Base-by-base conservation (phyloP, 2,329 filamentous ascomycete species). In the Botrytis cinerea region DNA sequence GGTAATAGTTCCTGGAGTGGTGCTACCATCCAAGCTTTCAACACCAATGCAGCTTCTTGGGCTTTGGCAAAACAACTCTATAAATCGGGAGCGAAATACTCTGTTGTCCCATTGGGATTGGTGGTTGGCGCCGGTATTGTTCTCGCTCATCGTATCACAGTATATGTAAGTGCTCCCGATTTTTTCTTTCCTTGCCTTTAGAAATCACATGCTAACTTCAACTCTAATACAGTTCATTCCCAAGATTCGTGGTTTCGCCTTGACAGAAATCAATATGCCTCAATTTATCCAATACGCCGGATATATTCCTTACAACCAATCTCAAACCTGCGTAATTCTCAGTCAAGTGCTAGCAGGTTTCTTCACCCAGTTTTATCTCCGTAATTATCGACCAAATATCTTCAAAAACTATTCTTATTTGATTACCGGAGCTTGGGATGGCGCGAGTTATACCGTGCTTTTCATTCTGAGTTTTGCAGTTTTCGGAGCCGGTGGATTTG, bases 221-320 rank as follows among this genome's bases (percentile, higher is more conserved):
- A 8, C 22, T 1, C 12, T 48, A 9, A 10, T 59, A 1, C 68
- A 87, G 85, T 85, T 87, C 73, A 74, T 83, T 3, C 86, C 86
- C 38, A 86, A 82, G 61, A 82, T 88, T 72, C 79, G 82, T 10
- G 78, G 78, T 22, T 83, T 87, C 67, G 79, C 82, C 0, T 74
- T 84, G 2, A 73, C 75, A 3, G 84, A 86, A 20, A 80, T 88
- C 80, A 89, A 88, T 76, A 77, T 88, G 70, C 83, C 87, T 0
- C 86, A 88, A 75, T 84, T 88, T 73, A 84, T 88, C 71, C 86
- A 87, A 76, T 88, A 84, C 72, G 84, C 86, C 14, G 87, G 86
- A 22, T 88, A 82, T 71, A 85, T 89, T 71, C 86, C 87, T 0
- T 88, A 87, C 80, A 87, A 88, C 78, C 80, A 82, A 61, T 85